Percentiles rank a stretch among this genome's conserved stretches.
Conservation (phyloP, 2,329 filamentous ascomycete species). For the Blumeria graminis region DNA sequence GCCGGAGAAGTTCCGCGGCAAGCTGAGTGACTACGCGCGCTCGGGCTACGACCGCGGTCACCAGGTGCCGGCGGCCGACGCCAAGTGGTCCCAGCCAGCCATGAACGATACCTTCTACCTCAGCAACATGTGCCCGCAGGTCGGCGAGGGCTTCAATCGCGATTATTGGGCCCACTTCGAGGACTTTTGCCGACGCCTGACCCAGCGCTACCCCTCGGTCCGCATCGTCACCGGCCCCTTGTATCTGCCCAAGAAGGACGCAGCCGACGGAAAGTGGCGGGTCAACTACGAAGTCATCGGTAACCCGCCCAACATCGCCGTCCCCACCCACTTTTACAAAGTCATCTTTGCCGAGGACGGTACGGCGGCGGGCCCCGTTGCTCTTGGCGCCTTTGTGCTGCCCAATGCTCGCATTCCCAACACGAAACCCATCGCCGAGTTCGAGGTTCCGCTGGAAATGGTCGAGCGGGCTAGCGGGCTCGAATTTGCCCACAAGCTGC, state of each 20-base stretch:
- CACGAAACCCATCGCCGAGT: slow-evolving; percentile 65
- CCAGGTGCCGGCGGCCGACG: slow-evolving; percentile 89
- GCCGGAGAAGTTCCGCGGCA: slow-evolving; percentile 69
- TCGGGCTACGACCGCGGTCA: slow-evolving; percentile 90
- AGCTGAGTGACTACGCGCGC: slow-evolving; percentile 81
- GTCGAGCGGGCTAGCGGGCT: slow-evolving; percentile 80
- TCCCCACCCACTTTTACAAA: slow-evolving; percentile 98
- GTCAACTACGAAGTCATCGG: slow-evolving; percentile 93
- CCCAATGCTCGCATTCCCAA: slow-evolving; percentile 81
- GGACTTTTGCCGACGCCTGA: slow-evolving; percentile 78
- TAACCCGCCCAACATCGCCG: slow-evolving; percentile 74
- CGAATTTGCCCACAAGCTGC: slow-evolving; percentile 69
- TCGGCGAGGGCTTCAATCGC: slow-evolving; percentile 92
- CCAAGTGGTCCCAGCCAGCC: slow-evolving; percentile 79
- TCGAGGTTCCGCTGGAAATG: slow-evolving; percentile 83
- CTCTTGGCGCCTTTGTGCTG: slow-evolving; percentile 80
- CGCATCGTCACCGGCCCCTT: slow-evolving; percentile 82
- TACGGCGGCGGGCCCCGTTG: slow-evolving; percentile 43
- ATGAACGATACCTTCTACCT: slow-evolving; percentile 92
- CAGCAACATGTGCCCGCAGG: slow-evolving; percentile 94
- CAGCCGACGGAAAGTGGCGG: slow-evolving; percentile 76
- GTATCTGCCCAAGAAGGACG: slow-evolving; percentile 69
- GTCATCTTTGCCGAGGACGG: slow-evolving; percentile 91
- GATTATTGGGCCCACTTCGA: slow-evolving; percentile 99
- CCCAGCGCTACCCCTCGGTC: slow-evolving; percentile 59